Base-by-base conservation (phyloP, 495 filamentous ascomycete genomes). In the Usnea hakonensis region DNA sequence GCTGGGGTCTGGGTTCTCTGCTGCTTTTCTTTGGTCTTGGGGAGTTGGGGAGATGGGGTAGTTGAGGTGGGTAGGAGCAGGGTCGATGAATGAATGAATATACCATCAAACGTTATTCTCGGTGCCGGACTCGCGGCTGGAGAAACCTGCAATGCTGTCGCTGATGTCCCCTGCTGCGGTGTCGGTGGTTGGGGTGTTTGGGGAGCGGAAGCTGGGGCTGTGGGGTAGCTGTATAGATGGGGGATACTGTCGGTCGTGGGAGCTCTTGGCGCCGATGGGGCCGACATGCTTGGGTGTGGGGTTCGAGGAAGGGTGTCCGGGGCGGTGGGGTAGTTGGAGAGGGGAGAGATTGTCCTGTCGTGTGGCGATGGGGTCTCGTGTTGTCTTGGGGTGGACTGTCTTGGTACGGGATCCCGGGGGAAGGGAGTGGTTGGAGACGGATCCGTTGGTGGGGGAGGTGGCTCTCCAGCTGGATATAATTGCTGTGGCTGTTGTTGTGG, bases 21-120 rank as follows among this genome's bases (percentile, higher is more conserved):
- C 0, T 32, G 0, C 10, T 17, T 5, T 16, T 2, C 9, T 48
- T 14, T 14, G 10, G 13, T 0, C 8, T 14, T 11, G 4, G 16
- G 44, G 4, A 30, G 13, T 30, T 30, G 26, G 19, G 0, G 2
- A 38, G 36, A 38, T 9, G 9, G 36, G 9, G 9, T 1, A 38
- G 4, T 11, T 0, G 13, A 28, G 8, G 5, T 7, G n/a, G 41
- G 9, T 9, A 36, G 35, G 35, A 36, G 5, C 35, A 11, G 5
- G 35, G 5, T 6, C 35, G 5, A 36, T 36, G 35, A 17, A 5
- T 23, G 46, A 50, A 14, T 13, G 21, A 14, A 17, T 53, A 17
- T 43, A 63, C 61, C 61, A n/a, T 63, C 61, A 30, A 63, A 63
- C 6, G 33, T 53, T 23, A 63, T 63, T n/a, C 7, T 63, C 5